These are phyloP conservation scores for Sporormia fimetaria DNA, from an alignment of 495 filamentous ascomycete species.

Conservation along the genomic window DNA sequence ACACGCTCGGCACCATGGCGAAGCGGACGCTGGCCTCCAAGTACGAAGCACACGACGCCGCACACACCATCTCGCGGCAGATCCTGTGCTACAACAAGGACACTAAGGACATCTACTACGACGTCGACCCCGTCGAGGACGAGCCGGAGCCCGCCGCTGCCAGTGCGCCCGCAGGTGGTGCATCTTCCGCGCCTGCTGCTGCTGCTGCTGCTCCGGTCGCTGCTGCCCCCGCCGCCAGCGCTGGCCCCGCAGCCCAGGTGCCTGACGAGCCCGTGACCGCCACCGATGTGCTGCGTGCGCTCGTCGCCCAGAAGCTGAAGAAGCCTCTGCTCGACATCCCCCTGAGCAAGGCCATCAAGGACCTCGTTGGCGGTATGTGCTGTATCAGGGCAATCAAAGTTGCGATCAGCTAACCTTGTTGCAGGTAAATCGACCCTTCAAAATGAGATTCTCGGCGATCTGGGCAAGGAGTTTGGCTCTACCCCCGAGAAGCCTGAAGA, in stretches of 20 bases:
- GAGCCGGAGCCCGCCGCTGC: conserved; percentile 54
- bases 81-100: conserved; percentile 99
- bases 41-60: conserved; percentile 98
- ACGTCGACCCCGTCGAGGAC: conserved; percentile 90
- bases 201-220: conserved; percentile 42
- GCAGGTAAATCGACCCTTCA: conserved; percentile 93
- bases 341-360: conserved; percentile 94
- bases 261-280: conserved; percentile 79
- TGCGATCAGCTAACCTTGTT: conserved; percentile 3
- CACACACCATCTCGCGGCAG: conserved; percentile 86
- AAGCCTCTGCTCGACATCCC: conserved; percentile 84
- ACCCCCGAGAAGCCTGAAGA: conserved; percentile 99
- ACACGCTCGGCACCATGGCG: conserved; percentile 97
- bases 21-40: conserved; percentile 91
- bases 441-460: conserved; percentile 88
- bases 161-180: conserved; percentile 35
- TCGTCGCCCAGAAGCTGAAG: conserved; percentile 98
- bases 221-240: conserved; percentile 51
- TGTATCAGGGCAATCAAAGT: background rate
- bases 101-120: conserved; percentile 98
- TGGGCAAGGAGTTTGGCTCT: conserved; percentile 97
- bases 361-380: conserved; percentile 92
- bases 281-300: conserved; percentile 73
- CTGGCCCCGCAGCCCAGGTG: conserved; percentile 81
- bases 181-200: conserved; percentile 35